A percentile compares a stretch with the other conserved stretches of the same genome.
phyloP scores from a whole-genome alignment of 2,329 filamentous ascomycete genomes.

The Pochonia chlamydosporia region DNA sequence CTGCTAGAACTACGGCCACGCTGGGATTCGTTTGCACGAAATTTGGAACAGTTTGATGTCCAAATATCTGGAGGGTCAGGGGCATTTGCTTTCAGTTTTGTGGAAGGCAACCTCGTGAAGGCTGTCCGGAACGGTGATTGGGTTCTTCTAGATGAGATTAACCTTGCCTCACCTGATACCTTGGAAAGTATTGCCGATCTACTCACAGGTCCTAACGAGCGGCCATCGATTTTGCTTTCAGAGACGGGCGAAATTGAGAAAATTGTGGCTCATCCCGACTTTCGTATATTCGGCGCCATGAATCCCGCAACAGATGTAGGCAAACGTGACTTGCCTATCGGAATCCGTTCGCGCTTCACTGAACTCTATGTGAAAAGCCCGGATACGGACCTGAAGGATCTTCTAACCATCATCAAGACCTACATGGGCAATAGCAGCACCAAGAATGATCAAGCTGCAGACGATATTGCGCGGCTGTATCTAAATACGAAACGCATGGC shows the following conservation, averaged over 20 bases:
- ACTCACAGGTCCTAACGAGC: constrained; percentile 64
- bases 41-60: constrained; percentile 71
- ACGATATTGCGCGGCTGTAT: constrained; percentile 83
- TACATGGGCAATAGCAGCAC: constrained; percentile 72
- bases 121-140: constrained; percentile 95
- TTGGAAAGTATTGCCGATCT: constrained; percentile 90
- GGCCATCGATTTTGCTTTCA: constrained; percentile 80
- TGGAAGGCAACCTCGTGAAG: constrained; percentile 93
- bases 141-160: constrained; percentile 96
- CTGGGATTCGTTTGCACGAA: constrained; percentile 76
- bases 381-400: constrained; percentile 78
- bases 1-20: constrained; percentile 53
- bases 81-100: constrained; percentile 86
- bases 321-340: constrained; percentile 86
- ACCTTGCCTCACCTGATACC: constrained; percentile 89
- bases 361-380: constrained; percentile 92
- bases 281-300: constrained; percentile 97
- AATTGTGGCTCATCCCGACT: constrained; percentile 82
- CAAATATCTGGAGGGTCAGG: constrained; percentile 69
- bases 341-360: constrained; percentile 86
- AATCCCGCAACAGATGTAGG: constrained; percentile 97
- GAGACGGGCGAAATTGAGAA: constrained; percentile 92
- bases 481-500: constrained; percentile 79
- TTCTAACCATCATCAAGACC: constrained; percentile 80
- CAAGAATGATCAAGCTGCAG: constrained; percentile 66